phyloP scores from a whole-genome alignment of 495 filamentous ascomycete genomes.

The Aspergillus bridgeri region DNA sequence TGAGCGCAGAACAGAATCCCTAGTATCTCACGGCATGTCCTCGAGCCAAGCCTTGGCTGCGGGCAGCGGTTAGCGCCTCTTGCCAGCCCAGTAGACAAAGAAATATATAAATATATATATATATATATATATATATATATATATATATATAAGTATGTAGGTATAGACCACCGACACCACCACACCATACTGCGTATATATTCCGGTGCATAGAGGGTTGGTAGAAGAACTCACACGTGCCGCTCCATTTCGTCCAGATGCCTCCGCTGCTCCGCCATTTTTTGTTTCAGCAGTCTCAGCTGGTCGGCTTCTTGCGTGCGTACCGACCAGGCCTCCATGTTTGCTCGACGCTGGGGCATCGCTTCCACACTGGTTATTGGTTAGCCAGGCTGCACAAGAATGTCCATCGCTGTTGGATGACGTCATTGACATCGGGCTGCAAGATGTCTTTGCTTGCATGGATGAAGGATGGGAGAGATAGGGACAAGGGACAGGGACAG shows the following conservation, averaged over 20 bases:
- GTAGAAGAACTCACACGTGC: constrained; percentile 59
- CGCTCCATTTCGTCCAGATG: constrained; percentile 75
- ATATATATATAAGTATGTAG: too few relatives aligned
- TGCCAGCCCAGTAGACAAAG: neutral
- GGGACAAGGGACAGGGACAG: neutral
- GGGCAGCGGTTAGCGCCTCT: neutral
- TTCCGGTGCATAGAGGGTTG: neutral
- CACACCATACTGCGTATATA: too few relatives aligned
- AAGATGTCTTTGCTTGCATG: constrained; percentile 1
- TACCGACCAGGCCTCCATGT: too few relatives aligned
- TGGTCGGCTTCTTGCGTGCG: constrained; percentile 1
- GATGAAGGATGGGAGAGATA: neutral
- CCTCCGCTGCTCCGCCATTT: constrained; percentile 35
- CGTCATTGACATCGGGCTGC: neutral
- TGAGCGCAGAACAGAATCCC: neutral
- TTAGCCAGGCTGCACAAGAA: neutral
- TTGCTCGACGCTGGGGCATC: neutral
- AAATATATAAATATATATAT: neutral
- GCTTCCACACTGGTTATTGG: neutral
- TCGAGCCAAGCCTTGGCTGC: neutral
- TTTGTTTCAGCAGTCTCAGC: neutral
- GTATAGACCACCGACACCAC: too few relatives aligned
- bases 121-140: neutral
- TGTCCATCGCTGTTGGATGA: neutral
- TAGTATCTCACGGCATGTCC: neutral